Evolutionary conservation across 208 protist genomes (phyloP).

Genomic region (Leishmania lainsoni): DNA sequence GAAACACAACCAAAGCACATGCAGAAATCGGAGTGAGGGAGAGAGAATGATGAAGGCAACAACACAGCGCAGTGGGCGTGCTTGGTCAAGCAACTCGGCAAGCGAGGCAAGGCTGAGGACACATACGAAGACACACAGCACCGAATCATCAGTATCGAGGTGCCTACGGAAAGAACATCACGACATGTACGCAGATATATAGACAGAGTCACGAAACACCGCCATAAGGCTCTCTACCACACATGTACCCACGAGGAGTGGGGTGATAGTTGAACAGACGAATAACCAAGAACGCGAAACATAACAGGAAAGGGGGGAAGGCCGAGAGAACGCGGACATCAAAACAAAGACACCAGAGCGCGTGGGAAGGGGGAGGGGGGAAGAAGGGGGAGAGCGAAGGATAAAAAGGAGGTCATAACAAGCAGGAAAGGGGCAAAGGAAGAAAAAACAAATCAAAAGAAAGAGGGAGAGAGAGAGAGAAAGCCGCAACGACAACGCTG

Average conservation of each 20-base stretch:
- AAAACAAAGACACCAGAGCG: not conserved
- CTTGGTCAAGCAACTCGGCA: not conserved
- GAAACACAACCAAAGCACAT: not conserved
- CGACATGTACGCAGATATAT: not conserved
- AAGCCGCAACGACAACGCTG: not conserved
- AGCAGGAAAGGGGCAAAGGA: not conserved
- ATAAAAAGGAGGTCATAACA: not conserved
- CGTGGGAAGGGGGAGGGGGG: not conserved
- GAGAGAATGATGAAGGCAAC: not conserved
- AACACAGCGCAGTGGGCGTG: not conserved
- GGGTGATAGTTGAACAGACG: not conserved
- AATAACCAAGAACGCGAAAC: not conserved
- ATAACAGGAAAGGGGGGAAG: too few species aligned
- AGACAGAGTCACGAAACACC: not conserved
- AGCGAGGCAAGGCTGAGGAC: not conserved
- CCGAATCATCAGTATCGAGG: not conserved
- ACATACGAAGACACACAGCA: not conserved
- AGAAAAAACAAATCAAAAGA: not conserved
- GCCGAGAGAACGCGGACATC: not conserved
- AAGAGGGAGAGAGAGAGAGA: not conserved
- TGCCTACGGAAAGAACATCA: not conserved
- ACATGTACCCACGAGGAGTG: not conserved
- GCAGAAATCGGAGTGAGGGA: not conserved
- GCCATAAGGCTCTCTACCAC: slow-evolving; percentile 2
- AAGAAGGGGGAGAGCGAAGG: not conserved